Evolutionary conservation across 306 rosid species (phyloP).

Genomic region (Vigna hirtella): DNA sequence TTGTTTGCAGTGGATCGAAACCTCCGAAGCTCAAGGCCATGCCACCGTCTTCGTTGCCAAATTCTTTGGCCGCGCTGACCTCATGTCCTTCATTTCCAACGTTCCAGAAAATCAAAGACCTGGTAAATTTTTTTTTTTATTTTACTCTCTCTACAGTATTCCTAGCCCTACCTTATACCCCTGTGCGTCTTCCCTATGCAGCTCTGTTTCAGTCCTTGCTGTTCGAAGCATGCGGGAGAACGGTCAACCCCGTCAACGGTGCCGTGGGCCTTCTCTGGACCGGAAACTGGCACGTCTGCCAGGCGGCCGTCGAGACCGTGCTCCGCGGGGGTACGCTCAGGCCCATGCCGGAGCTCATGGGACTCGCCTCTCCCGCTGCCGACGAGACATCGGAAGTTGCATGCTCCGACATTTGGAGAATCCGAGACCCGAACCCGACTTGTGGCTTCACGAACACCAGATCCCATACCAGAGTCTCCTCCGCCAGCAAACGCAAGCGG

Average conservation of each 20-base stretch:
- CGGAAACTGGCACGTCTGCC: slow-evolving; percentile 94
- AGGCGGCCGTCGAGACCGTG: slow-evolving; percentile 87
- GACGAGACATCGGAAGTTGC: slow-evolving; percentile 69
- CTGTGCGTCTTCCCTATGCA: slow-evolving; percentile 32
- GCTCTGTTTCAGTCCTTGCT: slow-evolving; percentile 85
- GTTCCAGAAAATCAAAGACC: slow-evolving; percentile 88
- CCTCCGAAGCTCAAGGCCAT: slow-evolving; percentile 87
- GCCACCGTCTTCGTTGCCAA: slow-evolving; percentile 97
- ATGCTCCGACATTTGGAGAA: slow-evolving; percentile 58
- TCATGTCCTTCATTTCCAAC: slow-evolving; percentile 92
- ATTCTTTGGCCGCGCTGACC: slow-evolving; percentile 99
- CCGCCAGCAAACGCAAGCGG: slow-evolving; percentile 51
- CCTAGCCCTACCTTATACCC: background rate
- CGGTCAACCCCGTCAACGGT: slow-evolving; percentile 88
- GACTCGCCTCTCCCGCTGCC: slow-evolving; percentile 39
- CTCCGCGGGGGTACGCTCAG: slow-evolving; percentile 75
- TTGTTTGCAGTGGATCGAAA: slow-evolving; percentile 91
- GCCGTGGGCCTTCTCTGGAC: slow-evolving; percentile 91
- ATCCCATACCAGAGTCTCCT: slow-evolving; percentile 41
- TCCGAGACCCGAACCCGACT: slow-evolving; percentile 57
- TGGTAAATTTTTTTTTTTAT: slow-evolving; percentile 39
- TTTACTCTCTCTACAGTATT: background rate
- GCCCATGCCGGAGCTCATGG: slow-evolving; percentile 65
- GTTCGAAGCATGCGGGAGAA: slow-evolving; percentile 92
- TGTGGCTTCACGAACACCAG: slow-evolving; percentile 55